Base-by-base conservation (phyloP, 139 green algal genomes). In the Chlamydomonas sphaeroides region DNA sequence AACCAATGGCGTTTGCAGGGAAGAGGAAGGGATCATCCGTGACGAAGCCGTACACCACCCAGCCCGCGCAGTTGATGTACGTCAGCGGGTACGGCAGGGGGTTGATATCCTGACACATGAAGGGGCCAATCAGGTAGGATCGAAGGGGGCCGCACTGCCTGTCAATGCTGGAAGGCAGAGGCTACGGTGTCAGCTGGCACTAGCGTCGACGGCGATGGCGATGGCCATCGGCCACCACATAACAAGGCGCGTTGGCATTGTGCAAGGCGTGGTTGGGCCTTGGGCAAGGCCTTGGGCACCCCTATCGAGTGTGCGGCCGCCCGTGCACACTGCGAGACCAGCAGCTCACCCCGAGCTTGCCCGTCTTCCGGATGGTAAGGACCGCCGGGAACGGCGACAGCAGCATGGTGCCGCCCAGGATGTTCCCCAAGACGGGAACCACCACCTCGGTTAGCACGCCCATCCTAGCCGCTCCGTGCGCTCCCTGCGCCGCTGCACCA, bases 81-180 rank as follows among this genome's bases (percentile, higher is more conserved):
- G 85, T 89, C 48, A 89, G 65, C 1, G 85, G 85, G 79, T 89
- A 89, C 2, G 85, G 85, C 28, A 89, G 65, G 0, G 79, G 79
- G 66, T 89, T 89, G 56, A 80, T 65, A 28, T 74, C 85, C 85
- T 89, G 78, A 51, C n/a, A n/a, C n/a, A n/a, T n/a, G n/a, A n/a
- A n/a, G n/a, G n/a, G n/a, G n/a, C n/a, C n/a, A n/a, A n/a, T n/a
- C n/a, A n/a, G n/a, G n/a, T n/a, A n/a, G n/a, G n/a, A n/a, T n/a
- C n/a, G n/a, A n/a, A n/a, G n/a, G n/a, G n/a, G n/a, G n/a, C n/a
- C n/a, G n/a, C n/a, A n/a, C n/a, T n/a, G n/a, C n/a, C n/a, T n/a
- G n/a, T n/a, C n/a, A n/a, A n/a, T n/a, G n/a, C n/a, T n/a, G n/a
- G n/a, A n/a, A n/a, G n/a, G n/a, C n/a, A n/a, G n/a, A n/a, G n/a